These are phyloP conservation scores for Saccharum officinarum DNA, from an alignment of 176 grass and related monocot genomes.

Conservation along the genomic window DNA sequence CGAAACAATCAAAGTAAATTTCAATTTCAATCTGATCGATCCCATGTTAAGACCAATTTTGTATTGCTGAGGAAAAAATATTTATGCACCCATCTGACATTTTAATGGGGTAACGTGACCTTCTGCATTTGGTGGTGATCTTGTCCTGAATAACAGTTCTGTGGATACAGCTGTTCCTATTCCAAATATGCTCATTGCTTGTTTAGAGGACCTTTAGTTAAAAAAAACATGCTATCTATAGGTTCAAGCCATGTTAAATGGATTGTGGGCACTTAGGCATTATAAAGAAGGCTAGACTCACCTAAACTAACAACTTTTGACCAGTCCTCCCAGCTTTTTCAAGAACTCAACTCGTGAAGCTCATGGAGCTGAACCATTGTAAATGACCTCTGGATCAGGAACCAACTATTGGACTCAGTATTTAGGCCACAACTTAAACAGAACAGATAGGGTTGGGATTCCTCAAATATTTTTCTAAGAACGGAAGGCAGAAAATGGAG, in stretches of 20 bases:
- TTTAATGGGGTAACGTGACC: neutral
- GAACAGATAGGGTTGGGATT: slow-evolving; percentile 22
- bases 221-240: slow-evolving; percentile 4
- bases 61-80: neutral
- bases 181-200: neutral
- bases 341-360: slow-evolving; percentile 20
- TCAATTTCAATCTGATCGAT: neutral
- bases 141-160: neutral
- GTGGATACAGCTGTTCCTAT: neutral
- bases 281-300: slow-evolving; percentile 7
- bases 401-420: slow-evolving; percentile 17
- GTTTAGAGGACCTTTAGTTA: neutral
- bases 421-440: slow-evolving; percentile 13
- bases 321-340: slow-evolving; percentile 4
- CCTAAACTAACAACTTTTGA: slow-evolving; percentile 16
- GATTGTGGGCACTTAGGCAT: neutral
- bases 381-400: slow-evolving; percentile 35
- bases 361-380: slow-evolving; percentile 25
- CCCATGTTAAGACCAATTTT: neutral
- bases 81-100: slow-evolving; percentile 13
- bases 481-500: slow-evolving; percentile 20
- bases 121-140: slow-evolving; percentile 19
- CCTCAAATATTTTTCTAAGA: slow-evolving; percentile 26
- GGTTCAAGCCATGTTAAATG: neutral
- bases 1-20: slow-evolving; percentile 8